Base-by-base conservation (phyloP, 345 rosid species). In the Salix caprea region DNA sequence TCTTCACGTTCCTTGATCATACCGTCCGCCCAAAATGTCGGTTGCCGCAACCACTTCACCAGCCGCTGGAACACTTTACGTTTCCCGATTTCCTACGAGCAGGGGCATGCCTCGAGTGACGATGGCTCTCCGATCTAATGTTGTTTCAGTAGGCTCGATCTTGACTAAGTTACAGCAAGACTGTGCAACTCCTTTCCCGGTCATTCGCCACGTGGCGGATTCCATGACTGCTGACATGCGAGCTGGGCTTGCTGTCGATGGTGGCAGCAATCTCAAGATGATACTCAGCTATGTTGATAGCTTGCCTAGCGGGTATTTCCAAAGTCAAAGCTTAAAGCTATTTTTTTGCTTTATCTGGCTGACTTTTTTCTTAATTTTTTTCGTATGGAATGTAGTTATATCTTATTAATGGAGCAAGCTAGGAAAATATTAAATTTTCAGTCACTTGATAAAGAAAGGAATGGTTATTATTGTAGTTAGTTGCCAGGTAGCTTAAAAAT, bases 221-320 rank as follows among this genome's bases (percentile, higher is more conserved):
- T 79, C 89, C 84, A 88, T 94, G 89, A 74, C 87, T 3, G 79
- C 84, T 48, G 97, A 90, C 60, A 90, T 92, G 93, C 84, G 87
- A 76, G 90, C 90, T 24, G 98, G 96, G 65, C 87, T 91, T 28
- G 91, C 86, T 11, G 89, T 72, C 21, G 90, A 91, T n/a, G 92
- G 94, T 39, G 91, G 88, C 23, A 83, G 92, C 74, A 93, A 91
- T 81, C 94, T 94, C 61, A 86, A 86, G 82, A 94, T 94, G 98
- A 89, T 94, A 56, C 90, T 92, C 36, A 91, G 90, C 74, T 88
- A 87, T 75, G 97, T 92, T 28, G 93, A 94, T 65, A 78, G 74
- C 80, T 84, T 94, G 88, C 96, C 97, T 28, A 85, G 85, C 65
- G 96, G 97, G 96, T 94, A 88, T 62, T 77, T 74, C 11, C 18